Evolutionary conservation across 108 stramenopile species (phyloP).

Genomic region (Nannochloropsis salina): DNA sequence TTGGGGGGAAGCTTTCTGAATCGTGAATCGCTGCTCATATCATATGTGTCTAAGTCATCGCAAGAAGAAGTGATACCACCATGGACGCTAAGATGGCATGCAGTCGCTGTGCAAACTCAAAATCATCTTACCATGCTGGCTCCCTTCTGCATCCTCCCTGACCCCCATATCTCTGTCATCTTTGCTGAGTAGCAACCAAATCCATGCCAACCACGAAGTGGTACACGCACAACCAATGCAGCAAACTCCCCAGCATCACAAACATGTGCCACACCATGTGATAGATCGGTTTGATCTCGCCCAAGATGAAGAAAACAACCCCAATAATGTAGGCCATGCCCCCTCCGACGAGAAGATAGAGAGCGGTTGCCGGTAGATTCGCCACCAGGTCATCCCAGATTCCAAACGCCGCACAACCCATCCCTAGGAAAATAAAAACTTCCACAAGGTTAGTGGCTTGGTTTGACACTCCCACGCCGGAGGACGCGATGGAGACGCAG

Average conservation of each 20-base stretch:
- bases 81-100: too few species aligned
- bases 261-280: conserved; percentile 59
- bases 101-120: too few species aligned
- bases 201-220: conserved; percentile 49
- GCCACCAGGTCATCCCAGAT: conserved; percentile 41
- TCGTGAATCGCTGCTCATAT: too few species aligned
- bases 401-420: conserved; percentile 53
- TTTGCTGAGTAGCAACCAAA: background rate
- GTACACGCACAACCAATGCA: conserved; percentile 59
- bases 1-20: too few species aligned
- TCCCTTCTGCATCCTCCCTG: too few species aligned
- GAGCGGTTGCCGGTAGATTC: conserved; percentile 9
- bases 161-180: too few species aligned
- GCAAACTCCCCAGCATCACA: conserved; percentile 50
- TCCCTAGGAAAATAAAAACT: conserved; percentile 45
- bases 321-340: conserved; percentile 54
- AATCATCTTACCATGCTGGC: too few species aligned
- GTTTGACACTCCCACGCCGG: conserved; percentile 1
- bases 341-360: conserved; percentile 39
- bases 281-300: conserved; percentile 49
- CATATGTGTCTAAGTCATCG: too few species aligned
- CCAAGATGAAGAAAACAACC: conserved; percentile 54
- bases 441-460: conserved; percentile 33
- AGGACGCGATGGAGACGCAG: conserved; percentile 34
- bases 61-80: too few species aligned